Evolutionary conservation across 768 basidiomycete species (phyloP).

Genomic region (Russula compacta): DNA sequence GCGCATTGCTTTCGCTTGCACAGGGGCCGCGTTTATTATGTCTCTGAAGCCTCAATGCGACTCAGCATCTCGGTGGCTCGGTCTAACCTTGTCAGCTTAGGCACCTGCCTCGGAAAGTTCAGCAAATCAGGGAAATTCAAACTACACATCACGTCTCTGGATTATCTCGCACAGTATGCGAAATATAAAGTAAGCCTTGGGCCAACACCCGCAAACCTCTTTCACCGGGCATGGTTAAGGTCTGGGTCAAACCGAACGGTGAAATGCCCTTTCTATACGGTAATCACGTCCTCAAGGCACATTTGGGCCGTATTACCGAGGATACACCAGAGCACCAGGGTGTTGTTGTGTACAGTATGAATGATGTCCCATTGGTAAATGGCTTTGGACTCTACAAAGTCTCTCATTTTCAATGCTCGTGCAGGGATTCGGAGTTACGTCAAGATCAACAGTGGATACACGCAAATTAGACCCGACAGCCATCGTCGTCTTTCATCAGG

Average conservation of each 20-base stretch:
- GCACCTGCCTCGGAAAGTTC: conserved; percentile 97
- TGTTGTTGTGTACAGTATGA: conserved; percentile 95
- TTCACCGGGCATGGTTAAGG: conserved; percentile 34
- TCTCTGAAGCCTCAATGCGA: conserved; percentile 90
- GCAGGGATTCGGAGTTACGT: conserved; percentile 96
- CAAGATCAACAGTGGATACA: conserved; percentile 91
- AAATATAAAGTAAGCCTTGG: conserved; percentile 77
- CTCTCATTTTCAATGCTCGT: conserved; percentile 2
- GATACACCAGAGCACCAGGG: conserved; percentile 99
- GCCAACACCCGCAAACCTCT: background rate
- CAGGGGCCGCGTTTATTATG: conserved; percentile 93
- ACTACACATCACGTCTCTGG: conserved; percentile 88
- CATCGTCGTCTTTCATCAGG: conserved; percentile 97
- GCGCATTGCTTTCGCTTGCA: conserved; percentile 94
- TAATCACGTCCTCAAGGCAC: conserved; percentile 97
- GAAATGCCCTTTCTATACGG: conserved; percentile 99
- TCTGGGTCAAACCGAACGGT: conserved; percentile 99
- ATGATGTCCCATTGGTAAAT: conserved; percentile 76
- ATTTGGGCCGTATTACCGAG: conserved; percentile 97
- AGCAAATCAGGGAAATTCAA: conserved; percentile 97
- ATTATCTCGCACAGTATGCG: conserved; percentile 91
- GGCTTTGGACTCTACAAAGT: background rate
- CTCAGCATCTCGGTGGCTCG: conserved; percentile 87
- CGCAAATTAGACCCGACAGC: conserved; percentile 95
- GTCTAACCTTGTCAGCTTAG: conserved; percentile 84